Base-by-base conservation (phyloP, 192 early-diverging fungal genomes). In the Funneliformis geosporum region DNA sequence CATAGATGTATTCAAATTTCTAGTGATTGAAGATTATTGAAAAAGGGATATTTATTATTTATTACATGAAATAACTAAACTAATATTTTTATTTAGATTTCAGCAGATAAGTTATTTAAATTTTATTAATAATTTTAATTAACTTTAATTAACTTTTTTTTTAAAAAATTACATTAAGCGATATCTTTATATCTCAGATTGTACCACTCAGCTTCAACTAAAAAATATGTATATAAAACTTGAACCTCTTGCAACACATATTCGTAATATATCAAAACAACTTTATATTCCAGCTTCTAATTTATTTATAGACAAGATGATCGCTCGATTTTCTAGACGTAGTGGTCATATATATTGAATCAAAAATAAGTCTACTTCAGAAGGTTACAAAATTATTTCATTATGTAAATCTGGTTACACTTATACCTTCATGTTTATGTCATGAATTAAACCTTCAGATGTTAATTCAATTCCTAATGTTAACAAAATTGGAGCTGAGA, bases 261-360 rank as follows among this genome's bases (percentile, higher is more conserved):
- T 84, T 7, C 5, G 12, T 9, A 14, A 76, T 5, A 55, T 39
- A 28, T 84, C 47, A 23, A 74, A 66, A 47, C 8, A 79, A 43
- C 60, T 72, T 40, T 85, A 83, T 28, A 18, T 81, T 9, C 77
- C 78, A 21, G 28, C 40, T 23, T 60, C 76, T 5, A 68, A 81
- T 75, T 44, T 81, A 1, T 79, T 80, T 0, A 38, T 83, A 12
- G 77, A 85, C 18, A 67, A 85, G 44, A 85, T 85, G 82, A 80
- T 80, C 18, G 67, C 79, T 6, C 47, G 50, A 39, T 85, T 85
- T 44, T 79, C 74, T 25, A 80, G 64, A 18, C 1, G 82, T 8
- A 82, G 82, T n/a, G 47, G 4, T 5, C 55, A 84, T 43, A 82
- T 79, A 12, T 9, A 73, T n/a, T 60, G 43, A 4, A 78, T 82